A percentile compares a stretch with the other conserved stretches of the same genome.
phyloP scores from a whole-genome alignment of 1,284 basidiomycete species.

The Leucoagaricus sp. region DNA sequence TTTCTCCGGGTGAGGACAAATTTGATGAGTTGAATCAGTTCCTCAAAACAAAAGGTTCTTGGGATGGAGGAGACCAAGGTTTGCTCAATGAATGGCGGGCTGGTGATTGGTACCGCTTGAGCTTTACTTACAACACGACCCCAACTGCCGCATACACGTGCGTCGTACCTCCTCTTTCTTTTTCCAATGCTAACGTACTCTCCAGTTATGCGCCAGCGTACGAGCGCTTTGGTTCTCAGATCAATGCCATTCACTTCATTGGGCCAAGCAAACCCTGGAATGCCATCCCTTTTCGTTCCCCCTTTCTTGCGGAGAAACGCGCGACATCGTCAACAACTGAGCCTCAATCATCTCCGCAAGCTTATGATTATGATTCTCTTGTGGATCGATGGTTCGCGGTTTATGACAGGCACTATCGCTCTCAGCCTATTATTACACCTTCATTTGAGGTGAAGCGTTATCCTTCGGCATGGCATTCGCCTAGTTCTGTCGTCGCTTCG shows the following conservation, averaged over 20 bases:
- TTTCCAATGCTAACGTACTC: slow-evolving; percentile 22
- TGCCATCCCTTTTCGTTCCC: slow-evolving; percentile 64
- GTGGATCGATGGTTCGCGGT: slow-evolving; percentile 90
- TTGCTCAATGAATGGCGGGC: slow-evolving; percentile 94
- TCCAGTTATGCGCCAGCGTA: slow-evolving; percentile 92
- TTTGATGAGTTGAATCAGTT: slow-evolving; percentile 76
- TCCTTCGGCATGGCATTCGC: slow-evolving; percentile 72
- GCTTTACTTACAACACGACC: slow-evolving; percentile 97
- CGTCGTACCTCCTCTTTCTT: slow-evolving; percentile 38
- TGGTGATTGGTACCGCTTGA: slow-evolving; percentile 85
- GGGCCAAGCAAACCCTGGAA: slow-evolving; percentile 94
- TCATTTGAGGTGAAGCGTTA: slow-evolving; percentile 74
- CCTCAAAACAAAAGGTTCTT: slow-evolving; percentile 78
- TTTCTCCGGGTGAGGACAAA: slow-evolving; percentile 80
- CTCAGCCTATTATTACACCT: slow-evolving; percentile 38
- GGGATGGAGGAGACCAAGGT: slow-evolving; percentile 98
- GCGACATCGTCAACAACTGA: neutral
- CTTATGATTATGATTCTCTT: slow-evolving; percentile 76
- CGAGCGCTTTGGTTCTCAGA: slow-evolving; percentile 86
- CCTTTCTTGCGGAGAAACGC: slow-evolving; percentile 34
- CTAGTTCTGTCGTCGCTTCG: slow-evolving; percentile 25
- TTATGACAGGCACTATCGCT: slow-evolving; percentile 86
- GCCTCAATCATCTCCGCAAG: slow-evolving; percentile 39
- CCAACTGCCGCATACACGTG: slow-evolving; percentile 97
- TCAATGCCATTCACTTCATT: slow-evolving; percentile 93